Conservation (phyloP, 1,284 basidiomycete species). For the Cryptococcus amylolentus region DNA sequence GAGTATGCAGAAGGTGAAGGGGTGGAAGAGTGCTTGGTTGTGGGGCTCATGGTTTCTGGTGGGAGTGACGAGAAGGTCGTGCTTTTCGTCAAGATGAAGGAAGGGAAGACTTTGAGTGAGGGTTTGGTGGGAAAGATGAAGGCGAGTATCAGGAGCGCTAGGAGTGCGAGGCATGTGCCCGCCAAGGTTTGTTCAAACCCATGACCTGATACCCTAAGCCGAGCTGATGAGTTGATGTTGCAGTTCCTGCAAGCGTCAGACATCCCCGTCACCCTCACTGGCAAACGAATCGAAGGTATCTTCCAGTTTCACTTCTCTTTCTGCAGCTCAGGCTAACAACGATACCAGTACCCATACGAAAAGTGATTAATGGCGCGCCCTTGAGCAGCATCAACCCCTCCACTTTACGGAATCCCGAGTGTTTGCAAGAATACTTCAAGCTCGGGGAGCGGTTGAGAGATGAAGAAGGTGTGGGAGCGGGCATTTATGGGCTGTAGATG, state of each 20-base stretch:
- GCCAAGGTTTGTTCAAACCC: slow-evolving; percentile 52
- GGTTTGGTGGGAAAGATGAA: slow-evolving; percentile 61
- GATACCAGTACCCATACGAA: slow-evolving; percentile 35
- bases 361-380: slow-evolving; percentile 74
- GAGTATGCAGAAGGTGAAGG: slow-evolving; percentile 51
- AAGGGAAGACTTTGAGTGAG: slow-evolving; percentile 55
- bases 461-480: slow-evolving; percentile 40
- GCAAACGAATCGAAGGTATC: slow-evolving; percentile 71
- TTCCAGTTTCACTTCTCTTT: background rate
- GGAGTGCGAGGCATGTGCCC: slow-evolving; percentile 72
- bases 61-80: slow-evolving; percentile 78
- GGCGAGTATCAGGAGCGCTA: slow-evolving; percentile 60
- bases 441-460: slow-evolving; percentile 58
- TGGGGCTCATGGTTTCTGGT: slow-evolving; percentile 67
- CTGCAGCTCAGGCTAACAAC: background rate
- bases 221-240: slow-evolving; percentile 8
- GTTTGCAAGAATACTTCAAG: slow-evolving; percentile 61
- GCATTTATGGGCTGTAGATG: background rate
- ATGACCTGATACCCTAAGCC: background rate
- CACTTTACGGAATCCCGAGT: slow-evolving; percentile 72
- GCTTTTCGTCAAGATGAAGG: slow-evolving; percentile 65
- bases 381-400: slow-evolving; percentile 67
- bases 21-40: slow-evolving; percentile 68
- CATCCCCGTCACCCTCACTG: slow-evolving; percentile 79
- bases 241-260: slow-evolving; percentile 68